Evolutionary conservation across 371 early-diverging fungal species (phyloP), one percentile per base, ranked within the genome.

Genomic region (Mucor irregularis): DNA sequence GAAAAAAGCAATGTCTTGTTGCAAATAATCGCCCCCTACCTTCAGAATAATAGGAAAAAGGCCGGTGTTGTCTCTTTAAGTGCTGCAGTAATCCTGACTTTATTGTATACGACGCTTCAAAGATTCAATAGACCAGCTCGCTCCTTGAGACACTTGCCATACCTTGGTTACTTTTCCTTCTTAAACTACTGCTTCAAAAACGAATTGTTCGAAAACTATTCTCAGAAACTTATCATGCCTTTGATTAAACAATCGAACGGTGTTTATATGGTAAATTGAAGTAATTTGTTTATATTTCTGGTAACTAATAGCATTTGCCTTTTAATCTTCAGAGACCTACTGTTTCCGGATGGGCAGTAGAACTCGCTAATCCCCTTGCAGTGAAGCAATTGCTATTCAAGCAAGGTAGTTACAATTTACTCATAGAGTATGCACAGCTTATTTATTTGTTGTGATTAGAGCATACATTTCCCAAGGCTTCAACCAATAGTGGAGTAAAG

Each of bases 401-500:
- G 43, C 48, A 49, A 48, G 52, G 63, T 51, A 49, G 5, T 40
- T 26, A 22, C 8, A 14, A 14, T 5, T 38, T 33, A n/a, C n/a
- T 9, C 14, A 46, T 21, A 10, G 4, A 5, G 2, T 33, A 19
- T 11, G 21, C n/a, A 0, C n/a, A n/a, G n/a, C 10, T 29, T 22
- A 39, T 5, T 8, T 8, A 11, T 3, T 16, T 33, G 4, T 16
- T 45, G 5, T 29, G 14, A 26, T 5, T 30, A 62, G 62, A 62
- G 30, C 10, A 14, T 34, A 19, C 31, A 0, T 66, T 67, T 47
- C 58, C 68, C 21, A 68, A 71, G 47, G 47, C 38, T 5, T 30
- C 34, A 9, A 30, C 33, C 8, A 43, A 47, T 24, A 28, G 45
- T 4, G 56, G 58, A 11, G 19, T 19, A 6, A 29, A 58, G 38